Evolutionary conservation across 148 eudicot species (phyloP).

Genomic region (Pharnaceum exiguum): DNA sequence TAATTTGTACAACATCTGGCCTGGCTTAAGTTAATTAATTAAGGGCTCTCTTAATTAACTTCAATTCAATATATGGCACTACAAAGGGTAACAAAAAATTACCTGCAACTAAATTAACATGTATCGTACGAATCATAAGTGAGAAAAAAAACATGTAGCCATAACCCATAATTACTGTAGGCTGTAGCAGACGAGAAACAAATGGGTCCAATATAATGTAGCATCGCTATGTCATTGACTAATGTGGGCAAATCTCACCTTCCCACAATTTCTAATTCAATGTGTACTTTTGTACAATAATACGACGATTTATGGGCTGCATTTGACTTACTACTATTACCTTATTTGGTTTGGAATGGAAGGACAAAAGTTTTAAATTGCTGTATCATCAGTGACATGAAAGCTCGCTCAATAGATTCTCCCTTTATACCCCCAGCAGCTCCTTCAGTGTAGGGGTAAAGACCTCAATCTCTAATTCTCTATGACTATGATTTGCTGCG

Average conservation of each 20-base stretch:
- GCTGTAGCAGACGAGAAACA: too few relatives aligned
- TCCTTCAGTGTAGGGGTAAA: neutral
- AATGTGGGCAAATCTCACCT: neutral
- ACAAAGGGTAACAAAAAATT: too few relatives aligned
- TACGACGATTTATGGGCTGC: neutral
- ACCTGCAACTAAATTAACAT: too few relatives aligned
- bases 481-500: neutral
- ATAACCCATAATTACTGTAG: too few relatives aligned
- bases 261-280: neutral
- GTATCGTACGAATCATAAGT: too few relatives aligned
- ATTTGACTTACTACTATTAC: neutral
- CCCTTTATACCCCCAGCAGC: neutral
- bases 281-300: neutral
- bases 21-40: too few relatives aligned
- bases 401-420: neutral
- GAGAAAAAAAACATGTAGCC: too few relatives aligned
- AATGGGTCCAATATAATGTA: too few relatives aligned
- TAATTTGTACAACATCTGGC: too few relatives aligned
- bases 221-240: neutral
- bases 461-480: neutral
- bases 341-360: conserved; percentile 1
- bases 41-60: too few relatives aligned
- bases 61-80: too few relatives aligned
- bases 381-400: neutral
- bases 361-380: neutral